These are phyloP conservation scores for Exophiala aquamarina DNA, from an alignment of 2,329 filamentous ascomycete species.

Conservation along the genomic window DNA sequence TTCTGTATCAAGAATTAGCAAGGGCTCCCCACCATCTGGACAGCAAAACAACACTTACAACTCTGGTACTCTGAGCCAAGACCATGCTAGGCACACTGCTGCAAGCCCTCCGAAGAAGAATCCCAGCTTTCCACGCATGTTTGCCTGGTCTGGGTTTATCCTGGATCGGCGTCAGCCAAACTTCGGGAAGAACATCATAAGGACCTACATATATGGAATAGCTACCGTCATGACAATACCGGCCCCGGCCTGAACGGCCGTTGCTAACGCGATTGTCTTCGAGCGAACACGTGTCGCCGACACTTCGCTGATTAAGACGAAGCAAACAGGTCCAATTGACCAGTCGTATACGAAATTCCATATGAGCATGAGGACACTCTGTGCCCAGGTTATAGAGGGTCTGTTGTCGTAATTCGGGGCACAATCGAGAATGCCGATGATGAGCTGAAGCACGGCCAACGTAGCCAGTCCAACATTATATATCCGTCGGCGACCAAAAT, in stretches of 20 bases:
- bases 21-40: background rate
- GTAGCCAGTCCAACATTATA: constrained; percentile 35
- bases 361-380: constrained; percentile 38
- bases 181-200: background rate
- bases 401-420: constrained; percentile 34
- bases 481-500: constrained; percentile 36
- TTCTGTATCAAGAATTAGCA: constrained; percentile 10
- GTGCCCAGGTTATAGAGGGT: constrained; percentile 34
- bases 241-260: constrained; percentile 39
- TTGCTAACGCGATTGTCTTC: constrained; percentile 47
- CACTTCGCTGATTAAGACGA: constrained; percentile 49
- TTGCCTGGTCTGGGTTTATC: constrained; percentile 28
- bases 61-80: constrained; percentile 30
- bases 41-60: constrained; percentile 14
- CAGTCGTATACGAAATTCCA: constrained; percentile 42
- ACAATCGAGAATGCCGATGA: constrained; percentile 44
- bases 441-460: constrained; percentile 35
- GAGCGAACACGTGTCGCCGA: constrained; percentile 43
- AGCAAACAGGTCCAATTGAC: constrained; percentile 45
- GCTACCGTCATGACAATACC: constrained; percentile 42
- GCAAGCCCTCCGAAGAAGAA: constrained; percentile 34
- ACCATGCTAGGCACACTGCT: constrained; percentile 23
- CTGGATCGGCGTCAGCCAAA: background rate
- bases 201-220: constrained; percentile 35
- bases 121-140: constrained; percentile 33